Base-by-base conservation (phyloP, 306 rosid genomes). In the Castanospermum australe region DNA sequence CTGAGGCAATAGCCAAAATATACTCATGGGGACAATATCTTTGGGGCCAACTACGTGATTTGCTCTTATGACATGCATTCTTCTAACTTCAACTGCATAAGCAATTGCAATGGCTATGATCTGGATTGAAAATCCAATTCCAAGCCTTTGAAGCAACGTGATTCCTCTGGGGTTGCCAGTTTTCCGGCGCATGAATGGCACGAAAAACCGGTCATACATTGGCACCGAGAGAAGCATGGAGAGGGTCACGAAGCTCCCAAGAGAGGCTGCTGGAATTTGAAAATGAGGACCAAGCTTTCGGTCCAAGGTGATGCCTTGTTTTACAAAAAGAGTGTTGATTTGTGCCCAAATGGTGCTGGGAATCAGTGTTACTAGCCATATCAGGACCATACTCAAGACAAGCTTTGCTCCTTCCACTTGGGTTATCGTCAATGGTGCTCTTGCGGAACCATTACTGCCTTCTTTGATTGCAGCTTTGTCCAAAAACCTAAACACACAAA, bases 361-460 rank as follows among this genome's bases (percentile, higher is more conserved):
- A 36, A 93, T 78, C 66, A 95, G 76, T 38, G 91, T 93, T 38
- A 90, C 85, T 4, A 89, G 52, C 86, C 90, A 80, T 76, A 93
- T 82, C 14, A 93, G 90, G 7, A 81, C 62, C 99, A 95, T 90
- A 17, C 92, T 82, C 57, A 91, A 63, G 44, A 91, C 85, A 73
- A 91, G 98, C 61, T 95, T 95, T 9, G 96, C 90, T 67, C 89
- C 93, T 73, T 95, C 99, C 28, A 95, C 98, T 90, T 95, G 96
- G 1, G 97, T 90, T 57, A 95, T 88, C 4, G 98, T 81, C 82
- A 97, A 44, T 68, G 87, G 87, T 17, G 60, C 77, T 60, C 81
- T 77, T 67, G 76, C 25, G 30, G 84, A 68, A 36, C 28, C 81
- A 20, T 4, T 55, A 30, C 41, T 24, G 39, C 52, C 71, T 67